These are phyloP conservation scores for Botryotinia calthae DNA, from an alignment of 2,329 filamentous ascomycete species.

Conservation along the genomic window DNA sequence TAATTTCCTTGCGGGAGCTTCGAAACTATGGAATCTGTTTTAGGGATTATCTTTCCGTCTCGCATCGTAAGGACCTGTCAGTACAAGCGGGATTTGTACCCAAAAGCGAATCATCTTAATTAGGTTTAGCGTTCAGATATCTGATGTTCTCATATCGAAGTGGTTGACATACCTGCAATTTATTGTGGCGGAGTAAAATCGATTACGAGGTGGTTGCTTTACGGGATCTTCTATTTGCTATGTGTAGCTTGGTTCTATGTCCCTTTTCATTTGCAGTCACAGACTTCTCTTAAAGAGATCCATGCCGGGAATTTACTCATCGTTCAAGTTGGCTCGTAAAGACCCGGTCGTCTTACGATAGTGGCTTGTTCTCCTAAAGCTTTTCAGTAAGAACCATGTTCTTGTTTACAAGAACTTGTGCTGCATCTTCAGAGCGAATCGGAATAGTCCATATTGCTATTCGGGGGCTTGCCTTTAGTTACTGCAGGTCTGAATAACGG, in stretches of 20 bases:
- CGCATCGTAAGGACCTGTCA: not conserved
- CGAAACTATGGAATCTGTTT: not conserved
- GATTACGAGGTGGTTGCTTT: not conserved
- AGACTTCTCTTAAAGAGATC: not conserved
- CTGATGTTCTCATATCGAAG: not conserved
- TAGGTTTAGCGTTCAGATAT: not conserved
- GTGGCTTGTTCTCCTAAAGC: no score
- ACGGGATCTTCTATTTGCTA: not conserved
- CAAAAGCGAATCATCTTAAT: not conserved
- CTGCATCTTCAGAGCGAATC: not conserved
- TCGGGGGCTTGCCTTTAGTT: no score
- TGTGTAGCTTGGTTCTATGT: not conserved
- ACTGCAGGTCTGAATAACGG: not conserved
- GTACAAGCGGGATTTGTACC: not conserved
- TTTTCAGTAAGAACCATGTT: not conserved
- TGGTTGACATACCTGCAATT: not conserved
- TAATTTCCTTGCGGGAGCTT: not conserved
- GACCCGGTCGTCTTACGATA: not conserved
- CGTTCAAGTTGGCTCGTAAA: not conserved
- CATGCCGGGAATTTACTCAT: not conserved
- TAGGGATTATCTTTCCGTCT: not conserved
- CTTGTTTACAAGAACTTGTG: not conserved
- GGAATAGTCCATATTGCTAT: not conserved
- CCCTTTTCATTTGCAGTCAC: not conserved
- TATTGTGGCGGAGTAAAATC: not conserved